Percentiles rank a stretch among this genome's conserved stretches.
Evolutionary conservation across 345 rosid species (phyloP).

Genomic region (Eucalyptus shirleyi): DNA sequence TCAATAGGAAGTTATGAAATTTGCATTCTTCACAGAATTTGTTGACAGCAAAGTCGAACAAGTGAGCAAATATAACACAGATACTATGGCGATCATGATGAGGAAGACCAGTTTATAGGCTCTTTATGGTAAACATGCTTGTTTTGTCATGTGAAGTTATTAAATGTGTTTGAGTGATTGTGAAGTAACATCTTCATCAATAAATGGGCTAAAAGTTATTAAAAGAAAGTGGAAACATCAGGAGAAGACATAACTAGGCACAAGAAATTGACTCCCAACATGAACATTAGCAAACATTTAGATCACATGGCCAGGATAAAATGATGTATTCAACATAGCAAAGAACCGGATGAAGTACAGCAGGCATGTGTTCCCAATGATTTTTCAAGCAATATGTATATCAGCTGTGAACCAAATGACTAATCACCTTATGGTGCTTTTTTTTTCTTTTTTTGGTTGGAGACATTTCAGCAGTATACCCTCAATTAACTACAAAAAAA

Average conservation of each 20-base stretch:
- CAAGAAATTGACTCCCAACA: not conserved
- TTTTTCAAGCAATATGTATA: not conserved
- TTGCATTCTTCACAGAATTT: not conserved
- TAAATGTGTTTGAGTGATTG: not conserved
- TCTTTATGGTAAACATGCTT: not conserved
- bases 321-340: not conserved
- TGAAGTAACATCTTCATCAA: not conserved
- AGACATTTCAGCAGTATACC: too few relatives aligned
- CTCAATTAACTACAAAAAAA: too few relatives aligned
- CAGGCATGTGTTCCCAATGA: not conserved
- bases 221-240: not conserved
- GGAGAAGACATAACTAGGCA: not conserved
- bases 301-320: not conserved
- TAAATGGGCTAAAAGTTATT: not conserved
- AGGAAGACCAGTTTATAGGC: not conserved
- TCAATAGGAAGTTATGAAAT: not conserved
- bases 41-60: not conserved
- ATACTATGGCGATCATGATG: not conserved
- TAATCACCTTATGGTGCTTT: not conserved
- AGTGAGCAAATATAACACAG: not conserved
- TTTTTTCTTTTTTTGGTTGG: not conserved
- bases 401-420: not conserved
- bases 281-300: not conserved
- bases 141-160: not conserved
- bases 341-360: not conserved